Base-by-base conservation (phyloP, 2,329 filamentous ascomycete species). In the Pseudomassariella vexata region DNA sequence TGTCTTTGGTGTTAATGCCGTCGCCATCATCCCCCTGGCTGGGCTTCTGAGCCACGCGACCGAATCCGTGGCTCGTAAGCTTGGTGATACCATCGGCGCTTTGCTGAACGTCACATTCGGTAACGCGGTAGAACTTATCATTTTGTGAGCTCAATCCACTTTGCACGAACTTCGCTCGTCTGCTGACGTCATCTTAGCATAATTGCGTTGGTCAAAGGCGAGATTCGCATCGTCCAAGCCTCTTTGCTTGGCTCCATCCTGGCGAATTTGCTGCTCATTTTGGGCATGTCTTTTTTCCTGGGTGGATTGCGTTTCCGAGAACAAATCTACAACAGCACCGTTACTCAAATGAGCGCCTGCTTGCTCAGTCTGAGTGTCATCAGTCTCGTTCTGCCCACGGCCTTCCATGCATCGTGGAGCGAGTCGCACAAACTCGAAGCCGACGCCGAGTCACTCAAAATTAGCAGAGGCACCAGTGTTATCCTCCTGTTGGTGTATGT, bases 291-390 rank as follows among this genome's bases (percentile, higher is more conserved):
- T 36, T 95, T 95, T 58, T 73, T 94, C 32, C 63, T 94, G 16
- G 89, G 89, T 50, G 89, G 88, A 41, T 65, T 95, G 34, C 80
- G 87, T 41, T 95, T 79, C 57, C 82, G 84, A 54, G 89, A 95
- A 64, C 89, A 95, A 66, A 81, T 95, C 41, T 95, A 95, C 63
- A 95, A 95, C 62, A 92, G 80, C 60, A 95, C 86, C 15, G 86
- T 95, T 37, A 95, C 88, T 1, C 88, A 95, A 56, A 95, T 95
- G 86, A 95, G 87, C 55, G 89, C 89, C 31, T 94, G 87, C 62
- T 69, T 95, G 47, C 74, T 95, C 46, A 94, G 86, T 66, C 60
- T 95, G 58, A 89, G 85, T 52, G 89, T 94, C 39, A 89, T 86
- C 60, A 95, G 88, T 65, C 68, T 95, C 15, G 73, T 95, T 17